Evolutionary conservation across 768 basidiomycete species (phyloP).

Genomic region (Leccinum uliginosum): DNA sequence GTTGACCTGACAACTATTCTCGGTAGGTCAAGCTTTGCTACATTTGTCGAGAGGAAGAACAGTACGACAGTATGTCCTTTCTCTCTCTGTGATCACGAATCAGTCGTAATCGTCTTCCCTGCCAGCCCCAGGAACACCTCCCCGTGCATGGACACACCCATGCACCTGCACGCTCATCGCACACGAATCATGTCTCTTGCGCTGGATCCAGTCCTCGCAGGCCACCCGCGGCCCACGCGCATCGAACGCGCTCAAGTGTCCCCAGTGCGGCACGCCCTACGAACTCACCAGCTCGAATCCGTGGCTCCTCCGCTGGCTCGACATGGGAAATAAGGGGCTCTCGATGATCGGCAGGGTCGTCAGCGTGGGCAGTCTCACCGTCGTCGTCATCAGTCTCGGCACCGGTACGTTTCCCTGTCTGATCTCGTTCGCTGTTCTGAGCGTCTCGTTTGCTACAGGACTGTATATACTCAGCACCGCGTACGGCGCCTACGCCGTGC

Average conservation of each 20-base stretch:
- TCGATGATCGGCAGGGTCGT: conserved; percentile 50
- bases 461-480: conserved; percentile 50
- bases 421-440: not conserved
- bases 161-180: conserved; percentile 79
- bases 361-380: conserved; percentile 46
- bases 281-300: conserved; percentile 66
- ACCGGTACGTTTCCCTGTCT: conserved; percentile 44
- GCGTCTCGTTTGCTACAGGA: conserved; percentile 26
- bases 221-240: conserved; percentile 44
- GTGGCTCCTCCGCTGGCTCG: conserved; percentile 43
- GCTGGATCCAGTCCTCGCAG: conserved; percentile 76
- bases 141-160: conserved; percentile 70
- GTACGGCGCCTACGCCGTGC: conserved; percentile 71
- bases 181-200: conserved; percentile 73
- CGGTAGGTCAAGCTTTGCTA: conserved; percentile 68
- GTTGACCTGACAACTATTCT: conserved; percentile 2
- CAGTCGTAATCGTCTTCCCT: not conserved
- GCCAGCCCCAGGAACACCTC: conserved; percentile 43
- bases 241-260: conserved; percentile 69
- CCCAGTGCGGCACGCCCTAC: conserved; percentile 67
- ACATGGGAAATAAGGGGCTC: conserved; percentile 46
- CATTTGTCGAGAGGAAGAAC: conserved; percentile 75
- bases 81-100: not conserved
- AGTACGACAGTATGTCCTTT: conserved; percentile 35
- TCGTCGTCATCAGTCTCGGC: conserved; percentile 51